These are phyloP conservation scores for Dactylis glomerata DNA, from an alignment of 176 grass and related monocot genomes.

Conservation along the genomic window DNA sequence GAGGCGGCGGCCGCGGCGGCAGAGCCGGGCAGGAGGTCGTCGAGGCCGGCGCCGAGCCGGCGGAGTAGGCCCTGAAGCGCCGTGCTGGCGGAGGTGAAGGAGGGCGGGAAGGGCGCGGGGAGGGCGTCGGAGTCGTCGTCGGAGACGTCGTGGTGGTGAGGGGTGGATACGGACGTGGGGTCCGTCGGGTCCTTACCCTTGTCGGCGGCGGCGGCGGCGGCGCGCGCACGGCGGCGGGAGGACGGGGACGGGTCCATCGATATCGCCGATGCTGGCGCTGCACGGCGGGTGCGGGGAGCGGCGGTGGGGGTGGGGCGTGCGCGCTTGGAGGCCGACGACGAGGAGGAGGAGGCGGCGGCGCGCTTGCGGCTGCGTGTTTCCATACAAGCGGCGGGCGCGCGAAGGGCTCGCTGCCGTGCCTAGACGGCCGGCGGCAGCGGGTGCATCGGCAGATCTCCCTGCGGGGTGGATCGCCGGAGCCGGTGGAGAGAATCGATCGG, in stretches of 20 bases:
- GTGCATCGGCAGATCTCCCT: conserved; percentile 10
- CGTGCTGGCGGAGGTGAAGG: conserved; percentile 75
- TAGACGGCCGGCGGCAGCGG: conserved; percentile 37
- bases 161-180: conserved; percentile 25
- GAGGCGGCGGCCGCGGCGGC: conserved; percentile 24
- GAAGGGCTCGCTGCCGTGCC: conserved; percentile 21
- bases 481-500: not conserved
- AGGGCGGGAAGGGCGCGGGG: conserved; percentile 50
- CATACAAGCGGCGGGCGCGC: conserved; percentile 52
- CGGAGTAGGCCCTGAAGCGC: conserved; percentile 85
- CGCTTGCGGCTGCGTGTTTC: conserved; percentile 99
- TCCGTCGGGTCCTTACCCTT: conserved; percentile 79
- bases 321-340: conserved; percentile 31
- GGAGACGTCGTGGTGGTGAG: conserved; percentile 37
- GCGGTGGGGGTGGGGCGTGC: conserved; percentile 29
- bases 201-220: conserved; percentile 37
- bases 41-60: conserved; percentile 80
- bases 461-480: not conserved
- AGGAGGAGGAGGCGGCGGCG: conserved; percentile 51
- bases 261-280: not conserved
- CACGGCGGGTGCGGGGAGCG: conserved; percentile 5
- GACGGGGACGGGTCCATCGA: conserved; percentile 40
- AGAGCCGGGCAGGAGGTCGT: conserved; percentile 76
- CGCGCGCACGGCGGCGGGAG: conserved; percentile 55
- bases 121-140: conserved; percentile 42